phyloP scores from a whole-genome alignment of 306 rosid genomes.

The Bauhinia variegata region DNA sequence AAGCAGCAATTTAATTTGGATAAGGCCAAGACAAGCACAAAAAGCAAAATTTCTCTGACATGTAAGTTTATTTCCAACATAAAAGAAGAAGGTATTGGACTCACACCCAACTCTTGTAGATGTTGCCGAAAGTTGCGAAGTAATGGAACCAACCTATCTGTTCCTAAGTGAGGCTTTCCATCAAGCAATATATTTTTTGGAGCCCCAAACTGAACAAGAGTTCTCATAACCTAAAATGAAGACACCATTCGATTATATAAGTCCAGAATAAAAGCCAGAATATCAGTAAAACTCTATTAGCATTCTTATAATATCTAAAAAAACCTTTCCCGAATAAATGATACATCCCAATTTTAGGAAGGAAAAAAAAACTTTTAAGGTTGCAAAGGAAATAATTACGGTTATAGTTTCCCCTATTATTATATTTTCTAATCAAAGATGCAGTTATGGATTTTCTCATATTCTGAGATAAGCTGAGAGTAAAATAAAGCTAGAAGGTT shows the following conservation, averaged over 20 bases:
- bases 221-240: slow-evolving; percentile 79
- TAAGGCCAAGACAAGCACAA: slow-evolving; percentile 31
- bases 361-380: not conserved
- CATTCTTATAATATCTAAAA: slow-evolving; percentile 16
- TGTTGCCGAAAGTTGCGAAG: slow-evolving; percentile 90
- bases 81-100: slow-evolving; percentile 42
- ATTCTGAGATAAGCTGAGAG: not conserved
- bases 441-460: not conserved
- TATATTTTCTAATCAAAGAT: not conserved
- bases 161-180: slow-evolving; percentile 97
- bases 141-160: slow-evolving; percentile 90
- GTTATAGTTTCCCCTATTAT: not conserved
- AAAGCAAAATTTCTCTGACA: slow-evolving; percentile 23
- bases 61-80: slow-evolving; percentile 29
- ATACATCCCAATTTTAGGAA: not conserved
- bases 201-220: slow-evolving; percentile 92
- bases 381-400: not conserved
- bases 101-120: slow-evolving; percentile 81
- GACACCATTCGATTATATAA: slow-evolving; percentile 32
- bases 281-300: not conserved
- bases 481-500: not conserved
- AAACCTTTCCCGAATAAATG: slow-evolving; percentile 20
- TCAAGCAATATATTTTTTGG: slow-evolving; percentile 75
- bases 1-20: slow-evolving; percentile 24
- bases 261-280: slow-evolving; percentile 2